Percentiles rank a stretch among this genome's conserved stretches.
These are phyloP conservation scores for Gossypium raimondii DNA, from an alignment of 345 rosid genomes.

Conservation along the genomic window DNA sequence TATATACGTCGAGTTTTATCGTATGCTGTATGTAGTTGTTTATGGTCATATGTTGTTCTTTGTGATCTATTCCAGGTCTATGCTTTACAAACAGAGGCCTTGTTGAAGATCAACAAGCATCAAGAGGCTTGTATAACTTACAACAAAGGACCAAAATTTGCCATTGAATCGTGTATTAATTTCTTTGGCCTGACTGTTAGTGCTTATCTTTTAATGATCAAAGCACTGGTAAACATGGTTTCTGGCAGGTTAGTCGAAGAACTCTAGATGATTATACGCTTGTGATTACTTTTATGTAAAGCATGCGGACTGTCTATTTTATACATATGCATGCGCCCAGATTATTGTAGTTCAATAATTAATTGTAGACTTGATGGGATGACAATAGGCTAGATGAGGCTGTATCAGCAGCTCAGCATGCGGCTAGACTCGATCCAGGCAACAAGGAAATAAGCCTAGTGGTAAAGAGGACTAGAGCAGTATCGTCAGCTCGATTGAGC, in stretches of 20 bases:
- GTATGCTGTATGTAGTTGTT: background rate
- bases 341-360: background rate
- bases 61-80: conserved; percentile 32
- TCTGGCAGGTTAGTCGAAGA: conserved; percentile 56
- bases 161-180: conserved; percentile 37
- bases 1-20: background rate
- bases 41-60: background rate
- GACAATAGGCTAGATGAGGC: conserved; percentile 74
- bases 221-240: conserved; percentile 54
- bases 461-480: conserved; percentile 46
- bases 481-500: conserved; percentile 53
- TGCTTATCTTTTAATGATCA: conserved; percentile 40
- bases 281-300: background rate
- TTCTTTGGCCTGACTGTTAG: conserved; percentile 41
- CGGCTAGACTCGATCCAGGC: conserved; percentile 64
- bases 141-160: conserved; percentile 38
- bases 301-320: background rate
- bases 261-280: background rate
- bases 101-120: conserved; percentile 50
- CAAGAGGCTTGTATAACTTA: conserved; percentile 51
- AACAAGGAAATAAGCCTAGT: conserved; percentile 49
- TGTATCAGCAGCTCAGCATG: conserved; percentile 53
- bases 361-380: background rate
- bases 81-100: conserved; percentile 62
- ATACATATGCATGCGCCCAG: background rate